Evolutionary conservation across 257 asterid genomes (phyloP).

Genomic region (Linderniella brevidens): DNA sequence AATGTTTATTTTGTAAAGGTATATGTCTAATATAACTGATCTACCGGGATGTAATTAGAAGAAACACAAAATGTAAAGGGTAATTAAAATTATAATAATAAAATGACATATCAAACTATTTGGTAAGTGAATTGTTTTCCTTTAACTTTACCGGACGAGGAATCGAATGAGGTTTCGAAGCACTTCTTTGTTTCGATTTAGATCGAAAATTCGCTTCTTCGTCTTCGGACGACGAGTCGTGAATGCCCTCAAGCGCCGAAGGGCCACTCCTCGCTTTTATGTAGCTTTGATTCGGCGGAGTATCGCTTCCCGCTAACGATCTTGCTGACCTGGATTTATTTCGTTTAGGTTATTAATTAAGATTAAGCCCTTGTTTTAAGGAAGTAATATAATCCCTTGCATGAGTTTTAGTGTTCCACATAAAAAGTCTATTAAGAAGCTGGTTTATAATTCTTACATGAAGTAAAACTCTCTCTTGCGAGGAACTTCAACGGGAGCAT

Average conservation of each 20-base stretch:
- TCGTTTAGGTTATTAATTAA: background rate
- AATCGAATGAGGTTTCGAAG: slow-evolving; percentile 18
- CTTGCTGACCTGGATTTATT: slow-evolving; percentile 33
- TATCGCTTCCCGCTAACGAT: slow-evolving; percentile 34
- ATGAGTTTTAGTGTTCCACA: background rate
- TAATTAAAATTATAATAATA: too few relatives aligned
- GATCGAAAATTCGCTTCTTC: slow-evolving; percentile 8
- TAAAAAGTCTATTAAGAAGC: background rate
- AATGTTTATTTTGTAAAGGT: too few relatives aligned
- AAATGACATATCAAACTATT: too few relatives aligned
- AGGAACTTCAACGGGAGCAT: slow-evolving; percentile 27
- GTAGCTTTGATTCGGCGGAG: slow-evolving; percentile 17
- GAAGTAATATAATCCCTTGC: too few relatives aligned
- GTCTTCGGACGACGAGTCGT: slow-evolving; percentile 28
- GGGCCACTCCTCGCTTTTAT: slow-evolving; percentile 37
- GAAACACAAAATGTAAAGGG: too few relatives aligned
- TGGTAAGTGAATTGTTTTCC: background rate
- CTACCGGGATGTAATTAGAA: too few relatives aligned
- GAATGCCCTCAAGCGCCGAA: slow-evolving; percentile 17
- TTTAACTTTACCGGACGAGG: slow-evolving; percentile 21
- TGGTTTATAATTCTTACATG: slow-evolving; percentile 17
- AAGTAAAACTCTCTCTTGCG: slow-evolving; percentile 19
- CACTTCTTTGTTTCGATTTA: background rate
- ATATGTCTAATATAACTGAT: too few relatives aligned
- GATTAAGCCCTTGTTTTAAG: background rate